Conservation (phyloP, 2,329 filamentous ascomycete species). For the Uncinocarpus reesii region DNA sequence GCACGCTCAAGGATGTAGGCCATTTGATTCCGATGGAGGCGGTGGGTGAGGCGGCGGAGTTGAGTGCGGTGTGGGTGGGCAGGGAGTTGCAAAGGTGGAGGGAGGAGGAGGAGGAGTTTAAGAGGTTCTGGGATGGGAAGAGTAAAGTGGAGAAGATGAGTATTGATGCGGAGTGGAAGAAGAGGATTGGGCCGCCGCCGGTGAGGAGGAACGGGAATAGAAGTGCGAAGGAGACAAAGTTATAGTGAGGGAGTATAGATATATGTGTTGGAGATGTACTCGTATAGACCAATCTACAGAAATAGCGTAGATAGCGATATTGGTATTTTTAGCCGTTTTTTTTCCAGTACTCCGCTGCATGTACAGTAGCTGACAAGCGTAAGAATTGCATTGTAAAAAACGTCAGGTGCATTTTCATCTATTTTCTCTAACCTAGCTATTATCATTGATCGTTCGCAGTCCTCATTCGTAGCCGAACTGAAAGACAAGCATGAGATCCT, state of each 20-base stretch:
- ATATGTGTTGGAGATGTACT: neutral
- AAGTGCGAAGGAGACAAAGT: neutral
- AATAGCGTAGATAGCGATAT: neutral
- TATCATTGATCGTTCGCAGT: too few relatives aligned
- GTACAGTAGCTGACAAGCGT: too few relatives aligned
- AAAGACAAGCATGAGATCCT: too few relatives aligned
- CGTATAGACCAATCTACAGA: neutral
- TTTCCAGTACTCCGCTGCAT: too few relatives aligned
- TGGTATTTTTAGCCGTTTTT: too few relatives aligned
- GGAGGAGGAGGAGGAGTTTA: constrained; percentile 47
- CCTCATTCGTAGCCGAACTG: too few relatives aligned
- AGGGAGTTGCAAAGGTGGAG: constrained; percentile 50
- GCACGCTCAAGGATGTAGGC: constrained; percentile 55
- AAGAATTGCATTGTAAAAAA: too few relatives aligned
- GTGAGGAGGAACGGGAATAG: constrained; percentile 3
- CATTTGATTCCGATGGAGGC: constrained; percentile 80
- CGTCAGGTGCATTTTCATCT: too few relatives aligned
- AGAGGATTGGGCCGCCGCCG: constrained; percentile 5
- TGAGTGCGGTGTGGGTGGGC: constrained; percentile 48
- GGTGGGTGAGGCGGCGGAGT: constrained; percentile 54
- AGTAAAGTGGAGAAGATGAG: constrained; percentile 46
- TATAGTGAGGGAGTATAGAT: neutral
- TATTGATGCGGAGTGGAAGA: constrained; percentile 45
- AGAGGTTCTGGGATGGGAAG: constrained; percentile 44
- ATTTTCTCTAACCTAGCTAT: too few relatives aligned